A percentile compares a stretch with the other conserved stretches of the same genome.
These are phyloP conservation scores for Phytophthora fragariaefolia DNA, from an alignment of 352 stramenopile species.

Conservation along the genomic window DNA sequence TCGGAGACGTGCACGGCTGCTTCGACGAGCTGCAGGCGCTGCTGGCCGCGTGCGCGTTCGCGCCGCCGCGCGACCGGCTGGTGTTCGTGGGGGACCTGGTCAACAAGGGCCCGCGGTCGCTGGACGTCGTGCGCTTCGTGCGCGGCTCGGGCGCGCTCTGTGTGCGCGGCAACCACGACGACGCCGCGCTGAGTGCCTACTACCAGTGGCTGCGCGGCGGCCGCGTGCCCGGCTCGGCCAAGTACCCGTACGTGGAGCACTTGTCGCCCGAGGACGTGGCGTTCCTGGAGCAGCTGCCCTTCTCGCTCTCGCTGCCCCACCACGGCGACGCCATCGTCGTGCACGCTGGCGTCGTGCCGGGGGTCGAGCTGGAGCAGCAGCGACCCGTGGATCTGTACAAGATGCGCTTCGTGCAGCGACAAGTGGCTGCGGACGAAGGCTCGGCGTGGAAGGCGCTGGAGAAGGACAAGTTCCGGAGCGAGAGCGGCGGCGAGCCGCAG, in stretches of 20 bases:
- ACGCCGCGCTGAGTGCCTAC: slow-evolving; percentile 67
- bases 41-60: slow-evolving; percentile 53
- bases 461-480: slow-evolving; percentile 35
- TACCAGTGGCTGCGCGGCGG: slow-evolving; percentile 51
- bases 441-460: slow-evolving; percentile 42
- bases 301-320: slow-evolving; percentile 71
- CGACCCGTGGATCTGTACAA: slow-evolving; percentile 92
- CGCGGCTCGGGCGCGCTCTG: slow-evolving; percentile 57
- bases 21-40: slow-evolving; percentile 83
- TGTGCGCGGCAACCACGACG: slow-evolving; percentile 86
- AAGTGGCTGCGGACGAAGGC: slow-evolving; percentile 36
- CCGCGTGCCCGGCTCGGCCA: slow-evolving; percentile 21
- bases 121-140: slow-evolving; percentile 81
- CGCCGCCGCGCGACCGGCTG: slow-evolving; percentile 62
- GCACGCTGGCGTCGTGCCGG: slow-evolving; percentile 75
- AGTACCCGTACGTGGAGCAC: slow-evolving; percentile 76
- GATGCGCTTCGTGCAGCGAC: slow-evolving; percentile 79
- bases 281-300: slow-evolving; percentile 82
- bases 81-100: slow-evolving; percentile 93
- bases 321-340: slow-evolving; percentile 64
- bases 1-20: slow-evolving; percentile 94
- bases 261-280: slow-evolving; percentile 64
- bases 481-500: slow-evolving; percentile 31
- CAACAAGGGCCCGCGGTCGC: slow-evolving; percentile 92
- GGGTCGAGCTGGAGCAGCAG: slow-evolving; percentile 80